phyloP scores from a whole-genome alignment of 2,329 filamentous ascomycete species.

The Fusarium abutilonis region DNA sequence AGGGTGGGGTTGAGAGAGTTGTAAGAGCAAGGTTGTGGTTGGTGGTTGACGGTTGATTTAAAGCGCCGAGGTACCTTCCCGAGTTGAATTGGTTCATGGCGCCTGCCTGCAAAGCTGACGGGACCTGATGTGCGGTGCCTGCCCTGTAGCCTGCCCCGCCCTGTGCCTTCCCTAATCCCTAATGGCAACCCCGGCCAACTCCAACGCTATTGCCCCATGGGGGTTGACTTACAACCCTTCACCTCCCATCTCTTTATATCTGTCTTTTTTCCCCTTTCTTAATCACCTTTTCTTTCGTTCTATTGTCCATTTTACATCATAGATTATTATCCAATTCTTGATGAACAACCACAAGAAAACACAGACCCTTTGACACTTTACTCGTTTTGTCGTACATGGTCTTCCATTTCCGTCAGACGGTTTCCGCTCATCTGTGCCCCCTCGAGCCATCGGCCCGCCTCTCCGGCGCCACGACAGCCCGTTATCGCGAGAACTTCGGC shows the following conservation, averaged over 20 bases:
- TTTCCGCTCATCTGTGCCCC: conserved; percentile 37
- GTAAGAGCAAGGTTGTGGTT: conserved; percentile 21
- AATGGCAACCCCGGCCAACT: conserved; percentile 23
- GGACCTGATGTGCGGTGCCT: conserved; percentile 9
- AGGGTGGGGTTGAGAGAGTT: conserved; percentile 36
- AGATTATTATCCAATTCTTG: conserved; percentile 6
- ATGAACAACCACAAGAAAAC: not conserved
- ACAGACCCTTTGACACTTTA: conserved; percentile 14
- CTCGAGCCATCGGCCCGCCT: conserved; percentile 50
- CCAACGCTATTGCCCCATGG: conserved; percentile 23
- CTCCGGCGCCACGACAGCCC: conserved; percentile 47
- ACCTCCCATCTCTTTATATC: not conserved
- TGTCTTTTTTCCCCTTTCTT: conserved; percentile 17
- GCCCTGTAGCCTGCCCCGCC: not conserved
- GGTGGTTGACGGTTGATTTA: conserved; percentile 17
- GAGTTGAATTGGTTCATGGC: conserved; percentile 32
- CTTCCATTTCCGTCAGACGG: conserved; percentile 40
- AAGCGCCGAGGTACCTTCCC: conserved; percentile 30
- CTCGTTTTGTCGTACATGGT: conserved; percentile 27
- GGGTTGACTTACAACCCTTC: conserved; percentile 19
- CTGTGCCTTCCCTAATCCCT: conserved; percentile 7
- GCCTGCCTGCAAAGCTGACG: conserved; percentile 16
- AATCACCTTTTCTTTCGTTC: conserved; percentile 13
- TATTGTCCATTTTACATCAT: conserved; percentile 3
- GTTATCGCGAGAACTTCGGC: conserved; percentile 45